Base-by-base conservation (phyloP, 2,329 filamentous ascomycete species). In the Curvularia sp. region DNA sequence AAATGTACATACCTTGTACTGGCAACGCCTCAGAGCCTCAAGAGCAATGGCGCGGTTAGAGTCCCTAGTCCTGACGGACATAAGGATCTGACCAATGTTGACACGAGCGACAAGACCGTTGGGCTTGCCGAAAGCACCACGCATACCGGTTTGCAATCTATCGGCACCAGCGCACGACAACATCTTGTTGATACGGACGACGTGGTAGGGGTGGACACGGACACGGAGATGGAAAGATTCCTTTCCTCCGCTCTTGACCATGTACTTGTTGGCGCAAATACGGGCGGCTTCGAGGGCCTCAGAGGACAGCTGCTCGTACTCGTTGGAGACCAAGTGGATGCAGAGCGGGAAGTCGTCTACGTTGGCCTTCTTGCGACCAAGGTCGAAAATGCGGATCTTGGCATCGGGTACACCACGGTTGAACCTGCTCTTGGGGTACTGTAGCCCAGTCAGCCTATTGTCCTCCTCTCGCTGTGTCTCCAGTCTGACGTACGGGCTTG, bases 111-210 rank as follows among this genome's bases (percentile, higher is more conserved):
- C 95, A 78, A 88, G 90, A 81, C 95, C 95, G 88, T 98, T 96
- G 83, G 95, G 95, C 90, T 99, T 99, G 81, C 95, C 95, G 89
- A 93, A 99, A 77, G 95, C 95, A 89, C 95, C 95, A 90, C 95
- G 94, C 95, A 99, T 99, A 88, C 95, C 95, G 76, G 95, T 99
- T 86, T 99, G 95, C 84, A 99, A 88, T 90, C 95, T 93, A 98
- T 99, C 95, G 89, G 95, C 95, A 88, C 95, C 95, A 79, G 95
- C 95, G 84, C 95, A 99, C 81, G 95, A 98, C 92, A 99, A 94
- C 95, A 99, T 99, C 91, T 99, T 99, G 93, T 99, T 99, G 93
- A 99, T 99, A 85, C 95, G 95, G 88, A 99, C 91, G 85, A 99
- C 95, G 88, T 99, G 95, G 92, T 92, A 99, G 73, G 95, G 95